Conservation (phyloP, 495 filamentous ascomycete genomes). For the Apodospora peruviana region DNA sequence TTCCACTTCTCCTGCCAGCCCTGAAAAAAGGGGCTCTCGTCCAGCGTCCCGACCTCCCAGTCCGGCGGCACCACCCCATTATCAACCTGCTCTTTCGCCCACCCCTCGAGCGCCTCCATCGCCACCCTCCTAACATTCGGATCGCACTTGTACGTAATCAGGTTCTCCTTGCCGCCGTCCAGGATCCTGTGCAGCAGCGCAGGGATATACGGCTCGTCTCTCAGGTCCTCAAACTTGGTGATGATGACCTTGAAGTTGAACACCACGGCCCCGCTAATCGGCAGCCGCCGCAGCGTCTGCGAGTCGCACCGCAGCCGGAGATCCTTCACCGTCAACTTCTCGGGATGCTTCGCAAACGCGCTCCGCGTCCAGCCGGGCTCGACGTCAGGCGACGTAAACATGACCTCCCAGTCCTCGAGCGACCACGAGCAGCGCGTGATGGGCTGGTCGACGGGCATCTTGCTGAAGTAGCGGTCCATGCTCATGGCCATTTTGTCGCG, state of each 20-base stretch:
- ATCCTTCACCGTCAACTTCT: conserved; percentile 51
- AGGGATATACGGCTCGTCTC: conserved; percentile 71
- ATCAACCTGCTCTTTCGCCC: conserved; percentile 63
- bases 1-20: conserved; percentile 85
- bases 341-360: conserved; percentile 11
- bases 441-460: conserved; percentile 65
- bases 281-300: conserved; percentile 82
- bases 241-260: conserved; percentile 95
- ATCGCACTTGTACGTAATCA: conserved; percentile 83
- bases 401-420: conserved; percentile 68
- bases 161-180: conserved; percentile 61
- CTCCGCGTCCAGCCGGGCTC: conserved; percentile 15
- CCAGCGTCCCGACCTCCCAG: conserved; percentile 74
- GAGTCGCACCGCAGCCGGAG: conserved; percentile 81
- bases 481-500: conserved; percentile 88
- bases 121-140: conserved; percentile 78
- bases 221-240: conserved; percentile 67
- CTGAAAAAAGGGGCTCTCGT: conserved; percentile 75
- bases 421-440: conserved; percentile 90
- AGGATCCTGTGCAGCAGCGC: conserved; percentile 62
- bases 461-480: conserved; percentile 88
- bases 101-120: conserved; percentile 62
- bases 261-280: conserved; percentile 66
- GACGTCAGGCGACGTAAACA: conserved; percentile 44
- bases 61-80: conserved; percentile 54